Evolutionary conservation across 768 basidiomycete genomes (phyloP).

Genomic region (Tephrocybe rancida): DNA sequence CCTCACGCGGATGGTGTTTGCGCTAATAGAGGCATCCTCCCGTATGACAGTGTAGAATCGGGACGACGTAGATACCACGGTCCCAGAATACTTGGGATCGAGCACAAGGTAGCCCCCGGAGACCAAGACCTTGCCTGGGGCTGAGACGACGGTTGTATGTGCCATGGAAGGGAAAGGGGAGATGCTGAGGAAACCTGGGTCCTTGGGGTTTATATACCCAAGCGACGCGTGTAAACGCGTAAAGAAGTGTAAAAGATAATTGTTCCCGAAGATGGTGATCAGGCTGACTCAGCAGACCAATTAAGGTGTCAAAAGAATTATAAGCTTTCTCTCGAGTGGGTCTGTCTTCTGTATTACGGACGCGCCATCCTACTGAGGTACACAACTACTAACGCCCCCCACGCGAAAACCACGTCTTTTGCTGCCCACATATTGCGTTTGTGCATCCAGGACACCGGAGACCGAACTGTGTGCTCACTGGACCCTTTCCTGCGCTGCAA

Average conservation of each 20-base stretch:
- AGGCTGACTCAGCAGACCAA: constrained; percentile 14
- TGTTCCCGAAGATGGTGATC: constrained; percentile 2
- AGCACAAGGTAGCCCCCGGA: constrained; percentile 98
- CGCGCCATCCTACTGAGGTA: background rate
- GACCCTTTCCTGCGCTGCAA: constrained; percentile 58
- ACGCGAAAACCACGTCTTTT: constrained; percentile 88
- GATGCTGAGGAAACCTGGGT: background rate
- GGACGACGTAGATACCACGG: constrained; percentile 90
- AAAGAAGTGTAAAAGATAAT: background rate
- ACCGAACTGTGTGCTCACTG: constrained; percentile 76
- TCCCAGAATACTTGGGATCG: constrained; percentile 81
- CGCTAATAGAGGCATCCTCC: constrained; percentile 28
- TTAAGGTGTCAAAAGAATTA: background rate
- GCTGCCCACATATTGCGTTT: constrained; percentile 82
- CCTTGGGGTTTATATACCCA: constrained; percentile 10
- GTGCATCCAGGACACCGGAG: constrained; percentile 95
- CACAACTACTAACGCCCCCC: constrained; percentile 54
- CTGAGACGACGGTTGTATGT: constrained; percentile 73
- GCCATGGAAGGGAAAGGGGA: constrained; percentile 36
- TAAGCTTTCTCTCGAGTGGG: constrained; percentile 1
- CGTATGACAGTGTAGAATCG: constrained; percentile 87
- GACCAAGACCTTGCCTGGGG: constrained; percentile 93
- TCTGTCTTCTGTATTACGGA: constrained; percentile 14
- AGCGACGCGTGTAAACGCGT: constrained; percentile 13
- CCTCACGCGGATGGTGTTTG: constrained; percentile 64